Conservation (phyloP, 2,329 filamentous ascomycete genomes). For the Stagonosporopsis tanaceti region DNA sequence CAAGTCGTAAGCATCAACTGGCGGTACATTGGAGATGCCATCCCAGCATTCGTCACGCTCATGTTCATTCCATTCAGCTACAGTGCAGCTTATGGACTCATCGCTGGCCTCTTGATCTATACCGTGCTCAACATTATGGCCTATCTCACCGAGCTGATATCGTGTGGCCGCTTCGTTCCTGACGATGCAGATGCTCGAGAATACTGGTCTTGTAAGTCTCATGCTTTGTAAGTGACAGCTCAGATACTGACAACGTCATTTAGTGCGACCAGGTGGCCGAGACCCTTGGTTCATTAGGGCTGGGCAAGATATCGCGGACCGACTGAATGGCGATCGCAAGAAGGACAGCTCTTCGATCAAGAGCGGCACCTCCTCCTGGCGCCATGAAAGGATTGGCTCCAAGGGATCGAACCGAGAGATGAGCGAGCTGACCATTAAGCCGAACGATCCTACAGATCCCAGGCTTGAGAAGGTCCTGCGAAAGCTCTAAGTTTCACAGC, state of each 20-base stretch:
- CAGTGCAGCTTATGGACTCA: constrained; percentile 85
- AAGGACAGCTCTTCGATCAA: constrained; percentile 34
- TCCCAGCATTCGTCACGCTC: constrained; percentile 85
- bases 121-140: constrained; percentile 75
- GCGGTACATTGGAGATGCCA: constrained; percentile 81
- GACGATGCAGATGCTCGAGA: constrained; percentile 79
- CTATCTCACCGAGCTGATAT: constrained; percentile 71
- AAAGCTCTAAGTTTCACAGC: constrained; percentile 4
- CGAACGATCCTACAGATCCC: constrained; percentile 36
- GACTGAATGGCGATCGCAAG: constrained; percentile 26
- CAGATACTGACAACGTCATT: constrained; percentile 23
- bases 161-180: constrained; percentile 74
- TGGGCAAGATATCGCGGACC: constrained; percentile 33
- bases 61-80: constrained; percentile 89
- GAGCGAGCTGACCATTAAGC: constrained; percentile 35
- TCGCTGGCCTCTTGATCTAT: constrained; percentile 80
- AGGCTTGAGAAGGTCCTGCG: constrained; percentile 40
- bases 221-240: background rate
- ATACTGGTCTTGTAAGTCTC: constrained; percentile 74
- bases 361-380: constrained; percentile 34
- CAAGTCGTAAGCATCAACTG: constrained; percentile 84
- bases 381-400: constrained; percentile 36
- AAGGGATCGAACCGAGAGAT: constrained; percentile 41
- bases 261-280: constrained; percentile 44
- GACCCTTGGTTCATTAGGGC: constrained; percentile 47